Evolutionary conservation across 2,329 filamentous ascomycete species (phyloP), one percentile per base, ranked within the genome.

Genomic region (Paraconiothyrium brasiliense): DNA sequence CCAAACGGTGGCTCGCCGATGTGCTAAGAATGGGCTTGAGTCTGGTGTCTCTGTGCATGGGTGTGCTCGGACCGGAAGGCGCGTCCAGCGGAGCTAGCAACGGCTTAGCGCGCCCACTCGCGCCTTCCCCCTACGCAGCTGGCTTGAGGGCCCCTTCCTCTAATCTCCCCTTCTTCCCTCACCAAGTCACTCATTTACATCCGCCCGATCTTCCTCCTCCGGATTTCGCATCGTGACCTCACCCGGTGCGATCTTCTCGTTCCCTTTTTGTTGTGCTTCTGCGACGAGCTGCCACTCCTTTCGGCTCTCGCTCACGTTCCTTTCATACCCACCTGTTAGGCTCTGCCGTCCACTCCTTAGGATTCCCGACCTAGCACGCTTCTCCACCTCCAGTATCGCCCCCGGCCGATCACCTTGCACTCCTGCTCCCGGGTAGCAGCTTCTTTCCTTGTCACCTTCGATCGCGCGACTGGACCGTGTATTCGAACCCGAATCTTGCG

Each of bases 211-310:
- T 73, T 41, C 72, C 72, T 69, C 68, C 59, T 68, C 64, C 69
- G 71, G 72, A 74, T 71, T 68, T 71, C 68, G 70, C 67, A 75
- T 75, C 72, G 72, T 75, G 71, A 72, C 71, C 73, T 62, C 73
- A 61, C 66, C 68, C 71, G 71, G 76, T 77, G 76, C 71, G 75
- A 74, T 74, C 74, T 75, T 71, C 69, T 70, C 66, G 65, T 78
- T 75, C 68, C 71, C 76, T 78, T 78, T 54, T 69, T 58, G 63
- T 71, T 71, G 65, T 75, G 71, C 71, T 79, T 77, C 76, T 77
- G 75, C 72, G 72, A 77, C 76, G 71, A 73, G 76, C 75, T 72
- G 76, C 76, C 77, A 78, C 75, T 79, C 77, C 76, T 79, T 79
- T 77, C 75, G 73, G 76, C 74, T 74, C 75, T 77, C 73, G 74